A percentile compares a stretch with the other conserved stretches of the same genome.
These are phyloP conservation scores for Candida golubevii DNA, from an alignment of 805 yeast species.

Conservation along the genomic window DNA sequence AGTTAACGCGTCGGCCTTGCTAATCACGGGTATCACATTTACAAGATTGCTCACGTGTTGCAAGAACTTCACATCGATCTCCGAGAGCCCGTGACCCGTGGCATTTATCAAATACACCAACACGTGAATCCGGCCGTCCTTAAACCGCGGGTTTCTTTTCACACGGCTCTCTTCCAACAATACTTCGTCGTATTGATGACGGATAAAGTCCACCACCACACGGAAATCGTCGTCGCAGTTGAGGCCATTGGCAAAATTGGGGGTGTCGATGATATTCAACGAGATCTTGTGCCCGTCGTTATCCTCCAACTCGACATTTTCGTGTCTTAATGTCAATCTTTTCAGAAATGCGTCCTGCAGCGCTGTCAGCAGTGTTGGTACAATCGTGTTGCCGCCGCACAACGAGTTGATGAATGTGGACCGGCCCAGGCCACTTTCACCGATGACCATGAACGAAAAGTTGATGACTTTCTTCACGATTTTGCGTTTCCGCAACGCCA, in stretches of 20 bases:
- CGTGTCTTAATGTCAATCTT: slow-evolving; percentile 63
- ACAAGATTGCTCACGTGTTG: slow-evolving; percentile 39
- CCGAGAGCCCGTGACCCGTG: slow-evolving; percentile 42
- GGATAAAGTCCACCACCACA: slow-evolving; percentile 68
- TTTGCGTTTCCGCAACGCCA: slow-evolving; percentile 60
- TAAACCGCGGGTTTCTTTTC: slow-evolving; percentile 79
- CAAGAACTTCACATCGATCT: slow-evolving; percentile 41
- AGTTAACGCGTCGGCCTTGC: slow-evolving; percentile 43
- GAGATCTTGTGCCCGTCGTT: slow-evolving; percentile 81
- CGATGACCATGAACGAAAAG: slow-evolving; percentile 82
- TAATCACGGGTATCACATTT: slow-evolving; percentile 40
- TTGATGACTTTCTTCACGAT: slow-evolving; percentile 79
- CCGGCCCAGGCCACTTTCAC: slow-evolving; percentile 83
- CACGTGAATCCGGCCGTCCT: slow-evolving; percentile 78
- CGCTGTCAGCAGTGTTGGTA: slow-evolving; percentile 62
- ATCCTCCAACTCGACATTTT: slow-evolving; percentile 79
- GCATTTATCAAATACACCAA: slow-evolving; percentile 43
- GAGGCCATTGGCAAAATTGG: slow-evolving; percentile 75
- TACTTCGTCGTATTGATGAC: slow-evolving; percentile 81
- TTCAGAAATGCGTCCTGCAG: slow-evolving; percentile 49
- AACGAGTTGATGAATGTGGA: slow-evolving; percentile 90
- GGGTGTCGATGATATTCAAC: slow-evolving; percentile 73
- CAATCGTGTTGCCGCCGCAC: slow-evolving; percentile 79
- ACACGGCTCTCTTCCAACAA: slow-evolving; percentile 76
- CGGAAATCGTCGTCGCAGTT: slow-evolving; percentile 66